Evolutionary conservation across 2,329 filamentous ascomycete species (phyloP).

Genomic region (Claviceps capensis): DNA sequence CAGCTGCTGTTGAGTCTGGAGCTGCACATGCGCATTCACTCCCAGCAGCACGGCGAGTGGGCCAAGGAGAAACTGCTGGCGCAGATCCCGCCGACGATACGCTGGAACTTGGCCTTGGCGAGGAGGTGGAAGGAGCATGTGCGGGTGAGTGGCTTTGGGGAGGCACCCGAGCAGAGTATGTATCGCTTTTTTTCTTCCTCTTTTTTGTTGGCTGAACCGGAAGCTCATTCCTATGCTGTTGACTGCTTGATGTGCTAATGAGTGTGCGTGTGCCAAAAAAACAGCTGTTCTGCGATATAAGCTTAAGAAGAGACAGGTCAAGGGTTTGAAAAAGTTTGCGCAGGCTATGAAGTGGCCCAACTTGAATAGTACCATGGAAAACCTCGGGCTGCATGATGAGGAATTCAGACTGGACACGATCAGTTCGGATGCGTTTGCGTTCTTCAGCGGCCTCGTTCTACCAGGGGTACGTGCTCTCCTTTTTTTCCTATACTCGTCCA

Average conservation of each 20-base stretch:
- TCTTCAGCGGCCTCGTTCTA: slow-evolving; percentile 60
- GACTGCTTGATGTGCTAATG: too few species aligned
- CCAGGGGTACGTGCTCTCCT: slow-evolving; percentile 41
- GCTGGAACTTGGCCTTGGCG: slow-evolving; percentile 61
- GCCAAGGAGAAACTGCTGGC: slow-evolving; percentile 50
- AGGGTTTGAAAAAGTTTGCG: slow-evolving; percentile 55
- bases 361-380: slow-evolving; percentile 47
- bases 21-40: slow-evolving; percentile 56
- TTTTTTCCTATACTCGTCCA: background rate
- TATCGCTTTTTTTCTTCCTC: background rate
- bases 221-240: too few species aligned
- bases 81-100: slow-evolving; percentile 55
- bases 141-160: slow-evolving; percentile 47
- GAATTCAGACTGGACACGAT: slow-evolving; percentile 44
- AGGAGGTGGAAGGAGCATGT: slow-evolving; percentile 60
- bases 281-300: slow-evolving; percentile 48
- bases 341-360: slow-evolving; percentile 68
- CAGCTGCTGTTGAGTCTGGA: slow-evolving; percentile 64
- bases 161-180: slow-evolving; percentile 36
- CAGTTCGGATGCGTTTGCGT: slow-evolving; percentile 62
- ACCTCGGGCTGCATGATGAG: slow-evolving; percentile 44
- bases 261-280: too few species aligned
- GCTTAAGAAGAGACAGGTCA: slow-evolving; percentile 53
- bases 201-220: background rate
- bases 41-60: slow-evolving; percentile 43